Percentiles rank a stretch among this genome's conserved stretches.
Conservation (phyloP, 768 basidiomycete species). For the Russula ochroleuca region DNA sequence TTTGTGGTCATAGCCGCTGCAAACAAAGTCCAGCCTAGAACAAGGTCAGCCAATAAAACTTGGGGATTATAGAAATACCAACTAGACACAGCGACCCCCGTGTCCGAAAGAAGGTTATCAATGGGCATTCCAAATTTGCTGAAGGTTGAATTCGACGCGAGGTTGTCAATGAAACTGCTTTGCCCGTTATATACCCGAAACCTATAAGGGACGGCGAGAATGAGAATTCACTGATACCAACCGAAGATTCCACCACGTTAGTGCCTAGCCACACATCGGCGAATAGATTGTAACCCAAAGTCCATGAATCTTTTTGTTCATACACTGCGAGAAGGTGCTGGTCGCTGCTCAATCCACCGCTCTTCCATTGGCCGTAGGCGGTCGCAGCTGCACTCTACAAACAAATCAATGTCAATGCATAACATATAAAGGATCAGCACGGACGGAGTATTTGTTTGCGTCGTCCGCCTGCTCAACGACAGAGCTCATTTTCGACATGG, state of each 20-base stretch:
- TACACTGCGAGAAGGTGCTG: conserved; percentile 8
- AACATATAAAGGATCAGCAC: conserved; percentile 8
- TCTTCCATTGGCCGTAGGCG: conserved; percentile 18
- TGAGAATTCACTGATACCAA: conserved; percentile 1
- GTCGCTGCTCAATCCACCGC: not conserved
- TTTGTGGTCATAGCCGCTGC: conserved; percentile 15
- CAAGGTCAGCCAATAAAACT: not conserved
- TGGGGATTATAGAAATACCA: not conserved
- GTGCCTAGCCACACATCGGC: conserved; percentile 55
- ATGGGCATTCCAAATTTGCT: conserved; percentile 16
- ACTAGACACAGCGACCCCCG: not conserved
- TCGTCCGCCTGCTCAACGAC: conserved; percentile 27
- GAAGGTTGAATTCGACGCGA: not conserved
- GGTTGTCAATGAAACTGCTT: conserved; percentile 5
- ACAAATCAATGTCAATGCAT: not conserved
- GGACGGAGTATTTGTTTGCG: conserved; percentile 30
- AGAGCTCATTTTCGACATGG: conserved; percentile 53
- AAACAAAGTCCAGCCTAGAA: conserved; percentile 16
- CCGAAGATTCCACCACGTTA: conserved; percentile 42
- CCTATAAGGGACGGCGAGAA: not conserved
- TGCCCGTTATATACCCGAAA: conserved; percentile 18
- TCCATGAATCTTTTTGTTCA: conserved; percentile 41
- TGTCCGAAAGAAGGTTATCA: conserved; percentile 1
- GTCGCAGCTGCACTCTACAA: not conserved
- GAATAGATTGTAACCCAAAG: conserved; percentile 58